Base-by-base conservation (phyloP, 495 filamentous ascomycete genomes). In the Daldinia concentrica region DNA sequence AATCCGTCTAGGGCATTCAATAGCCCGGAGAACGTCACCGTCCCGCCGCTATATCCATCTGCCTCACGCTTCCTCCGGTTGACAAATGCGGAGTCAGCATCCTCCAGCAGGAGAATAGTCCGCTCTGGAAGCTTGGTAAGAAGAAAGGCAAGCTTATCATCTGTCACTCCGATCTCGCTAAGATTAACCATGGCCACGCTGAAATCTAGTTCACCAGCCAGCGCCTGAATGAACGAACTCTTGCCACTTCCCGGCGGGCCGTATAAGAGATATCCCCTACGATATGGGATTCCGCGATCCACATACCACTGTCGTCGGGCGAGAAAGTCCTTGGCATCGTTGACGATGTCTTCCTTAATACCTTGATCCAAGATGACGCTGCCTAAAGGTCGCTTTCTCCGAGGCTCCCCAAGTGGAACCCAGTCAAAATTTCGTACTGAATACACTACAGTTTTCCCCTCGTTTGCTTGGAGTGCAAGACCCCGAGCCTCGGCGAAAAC, bases 381-480 rank as follows among this genome's bases (percentile, higher is more conserved):
- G 1, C 92, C 88, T 11, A 98, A 79, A 0, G 95, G 93, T 27
- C 95, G 86, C 79, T 98, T 97, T 70, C 92, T 86, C 39, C 93
- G 88, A 29, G 95, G 92, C 63, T 94, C 87, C 43, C 95, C 96
- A 71, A 98, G 92, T n/a, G 85, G 88, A 58, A 86, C 82, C 95
- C 95, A 98, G 19, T 85, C 83, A 30, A 91, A 90, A n/a, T 89
- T 90, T 80, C 90, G 86, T 17, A 91, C 90, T 32, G 91, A 95
- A 78, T 94, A 98, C 34, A 99, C 91, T 3, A 94, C 87, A 6
- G 96, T 98, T 80, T 97, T 97, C n/a, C 95, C 95, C 78, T 98
- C 92, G 58, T 91, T 89, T 32, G 90, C 89, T 71, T 87, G 86
- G 14, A 87, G 84, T 1, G 92, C 92, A 48, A 98, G 86, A 6